These are phyloP conservation scores for Leucoagaricus sp. DNA, from an alignment of 1,284 basidiomycete genomes.

Conservation along the genomic window DNA sequence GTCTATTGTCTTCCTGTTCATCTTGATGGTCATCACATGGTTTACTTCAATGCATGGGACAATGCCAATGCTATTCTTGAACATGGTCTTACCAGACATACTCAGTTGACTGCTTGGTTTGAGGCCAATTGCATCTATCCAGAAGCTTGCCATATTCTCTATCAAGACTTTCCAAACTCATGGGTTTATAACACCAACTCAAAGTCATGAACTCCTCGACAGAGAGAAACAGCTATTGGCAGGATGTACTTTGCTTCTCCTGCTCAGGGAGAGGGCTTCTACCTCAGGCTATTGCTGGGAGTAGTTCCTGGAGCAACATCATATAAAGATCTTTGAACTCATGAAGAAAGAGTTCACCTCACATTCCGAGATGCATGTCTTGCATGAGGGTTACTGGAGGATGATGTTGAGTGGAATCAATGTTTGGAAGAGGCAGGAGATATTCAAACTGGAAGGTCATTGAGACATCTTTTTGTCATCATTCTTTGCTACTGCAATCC, in stretches of 20 bases:
- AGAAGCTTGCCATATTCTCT: slow-evolving; percentile 23
- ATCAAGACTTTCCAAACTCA: slow-evolving; percentile 40
- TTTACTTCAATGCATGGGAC: slow-evolving; percentile 23
- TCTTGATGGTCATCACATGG: background rate
- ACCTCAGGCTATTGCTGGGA: slow-evolving; percentile 36
- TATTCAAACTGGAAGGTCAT: no score
- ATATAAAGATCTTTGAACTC: slow-evolving; percentile 30
- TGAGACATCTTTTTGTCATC: no score
- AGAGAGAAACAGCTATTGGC: slow-evolving; percentile 24
- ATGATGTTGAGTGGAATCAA: background rate
- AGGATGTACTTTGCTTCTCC: no score
- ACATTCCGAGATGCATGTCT: slow-evolving; percentile 1
- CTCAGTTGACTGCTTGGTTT: slow-evolving; percentile 47
- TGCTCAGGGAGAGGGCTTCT: slow-evolving; percentile 36
- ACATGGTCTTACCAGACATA: slow-evolving; percentile 39
- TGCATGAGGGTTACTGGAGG: background rate
- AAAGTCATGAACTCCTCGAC: slow-evolving; percentile 27
- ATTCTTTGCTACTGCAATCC: no score
- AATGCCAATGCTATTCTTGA: slow-evolving; percentile 24
- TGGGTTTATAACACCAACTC: slow-evolving; percentile 16
- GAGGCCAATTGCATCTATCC: slow-evolving; percentile 34
- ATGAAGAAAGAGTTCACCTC: background rate
- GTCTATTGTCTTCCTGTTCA: background rate
- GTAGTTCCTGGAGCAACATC: slow-evolving; percentile 33
- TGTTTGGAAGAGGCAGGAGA: no score